Evolutionary conservation across 2,329 filamentous ascomycete genomes (phyloP).

Genomic region (Penicillium sp.): DNA sequence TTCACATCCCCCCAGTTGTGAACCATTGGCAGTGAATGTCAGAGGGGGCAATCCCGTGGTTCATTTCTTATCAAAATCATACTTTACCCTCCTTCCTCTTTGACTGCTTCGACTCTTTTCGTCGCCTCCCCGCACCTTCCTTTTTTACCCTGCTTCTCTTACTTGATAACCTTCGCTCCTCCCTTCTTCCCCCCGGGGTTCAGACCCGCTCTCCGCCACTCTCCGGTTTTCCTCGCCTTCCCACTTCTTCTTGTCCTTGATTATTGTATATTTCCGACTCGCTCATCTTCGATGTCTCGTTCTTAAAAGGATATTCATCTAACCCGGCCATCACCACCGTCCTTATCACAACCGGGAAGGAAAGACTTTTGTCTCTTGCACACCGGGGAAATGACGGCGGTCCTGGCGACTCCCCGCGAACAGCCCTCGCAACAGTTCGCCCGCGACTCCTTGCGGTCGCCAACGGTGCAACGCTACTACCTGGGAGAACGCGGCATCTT

Average conservation of each 20-base stretch:
- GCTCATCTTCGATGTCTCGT: background rate
- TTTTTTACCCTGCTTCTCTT: background rate
- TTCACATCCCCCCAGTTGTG: background rate
- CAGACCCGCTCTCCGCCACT: background rate
- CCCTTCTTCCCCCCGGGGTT: background rate
- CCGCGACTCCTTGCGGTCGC: constrained; percentile 32
- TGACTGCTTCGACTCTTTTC: no score
- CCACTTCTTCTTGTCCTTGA: background rate
- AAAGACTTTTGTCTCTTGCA: background rate
- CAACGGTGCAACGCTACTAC: constrained; percentile 36
- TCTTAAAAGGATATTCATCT: background rate
- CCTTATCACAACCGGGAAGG: background rate
- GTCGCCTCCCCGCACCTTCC: background rate
- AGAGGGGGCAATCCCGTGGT: background rate
- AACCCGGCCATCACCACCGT: background rate
- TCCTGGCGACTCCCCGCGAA: constrained; percentile 35
- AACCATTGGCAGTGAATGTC: background rate
- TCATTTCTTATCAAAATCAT: background rate
- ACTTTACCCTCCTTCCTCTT: background rate
- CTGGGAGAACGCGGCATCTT: constrained; percentile 25
- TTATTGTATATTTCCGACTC: background rate
- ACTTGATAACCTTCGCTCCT: background rate
- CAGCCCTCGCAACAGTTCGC: constrained; percentile 35
- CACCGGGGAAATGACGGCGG: constrained; percentile 36
- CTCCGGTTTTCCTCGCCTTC: background rate